Conservation (phyloP, 1,284 basidiomycete species). For the Jaminaea rosea region DNA sequence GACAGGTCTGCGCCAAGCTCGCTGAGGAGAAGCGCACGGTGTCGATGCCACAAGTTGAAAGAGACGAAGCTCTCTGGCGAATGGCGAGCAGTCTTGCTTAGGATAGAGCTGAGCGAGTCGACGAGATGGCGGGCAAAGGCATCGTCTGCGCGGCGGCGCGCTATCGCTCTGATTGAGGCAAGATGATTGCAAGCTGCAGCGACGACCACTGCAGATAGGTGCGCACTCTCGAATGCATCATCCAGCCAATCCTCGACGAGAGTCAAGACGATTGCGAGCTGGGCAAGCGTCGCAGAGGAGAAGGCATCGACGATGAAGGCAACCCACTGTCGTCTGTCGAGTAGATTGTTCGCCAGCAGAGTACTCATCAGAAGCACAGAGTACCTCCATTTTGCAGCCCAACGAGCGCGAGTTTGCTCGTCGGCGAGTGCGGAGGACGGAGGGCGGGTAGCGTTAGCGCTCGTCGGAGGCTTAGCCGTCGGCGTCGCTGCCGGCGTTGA, state of each 20-base stretch:
- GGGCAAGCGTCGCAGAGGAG: slow-evolving; percentile 66
- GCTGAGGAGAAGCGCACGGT: too few species aligned
- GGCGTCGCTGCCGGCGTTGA: not conserved
- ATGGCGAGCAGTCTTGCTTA: too few species aligned
- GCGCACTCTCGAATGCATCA: not conserved
- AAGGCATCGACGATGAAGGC: slow-evolving; percentile 76
- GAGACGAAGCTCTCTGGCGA: too few species aligned
- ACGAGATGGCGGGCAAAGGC: too few species aligned
- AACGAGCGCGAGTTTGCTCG: slow-evolving; percentile 47
- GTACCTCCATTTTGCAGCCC: slow-evolving; percentile 73
- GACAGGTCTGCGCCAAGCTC: too few species aligned
- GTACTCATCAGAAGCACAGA: slow-evolving; percentile 57
- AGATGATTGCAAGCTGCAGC: too few species aligned
- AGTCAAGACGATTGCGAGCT: slow-evolving; percentile 69
- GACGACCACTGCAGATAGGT: too few species aligned
- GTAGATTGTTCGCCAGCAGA: slow-evolving; percentile 69
- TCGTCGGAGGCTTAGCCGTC: not conserved
- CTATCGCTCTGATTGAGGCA: too few species aligned
- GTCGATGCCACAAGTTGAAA: too few species aligned
- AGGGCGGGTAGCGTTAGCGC: too few species aligned
- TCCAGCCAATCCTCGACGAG: slow-evolving; percentile 50
- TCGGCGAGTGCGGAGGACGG: not conserved
- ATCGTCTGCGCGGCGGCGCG: too few species aligned
- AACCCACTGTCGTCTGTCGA: slow-evolving; percentile 71
- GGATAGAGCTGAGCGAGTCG: too few species aligned